A percentile compares a stretch with the other conserved stretches of the same genome.
Evolutionary conservation across 306 rosid species (phyloP).

Genomic region (Prunus dulcis): DNA sequence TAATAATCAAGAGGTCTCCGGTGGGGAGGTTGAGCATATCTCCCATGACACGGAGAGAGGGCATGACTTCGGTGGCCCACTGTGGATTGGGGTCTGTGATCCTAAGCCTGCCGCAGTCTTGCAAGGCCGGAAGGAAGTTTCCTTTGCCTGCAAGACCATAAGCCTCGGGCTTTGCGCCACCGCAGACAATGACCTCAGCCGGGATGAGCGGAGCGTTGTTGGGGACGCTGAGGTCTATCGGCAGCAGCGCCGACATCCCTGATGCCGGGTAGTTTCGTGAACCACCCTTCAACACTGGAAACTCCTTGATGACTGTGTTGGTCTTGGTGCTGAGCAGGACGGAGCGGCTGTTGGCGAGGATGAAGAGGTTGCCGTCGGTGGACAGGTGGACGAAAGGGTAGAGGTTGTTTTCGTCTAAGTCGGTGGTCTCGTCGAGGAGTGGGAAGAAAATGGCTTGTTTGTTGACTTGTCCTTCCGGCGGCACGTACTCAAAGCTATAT

Average conservation of each 20-base stretch:
- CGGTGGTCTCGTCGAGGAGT: conserved; percentile 66
- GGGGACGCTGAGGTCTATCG: conserved; percentile 36
- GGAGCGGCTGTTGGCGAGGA: conserved; percentile 81
- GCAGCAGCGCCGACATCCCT: conserved; percentile 71
- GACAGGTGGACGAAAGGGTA: conserved; percentile 72
- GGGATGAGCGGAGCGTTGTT: conserved; percentile 1
- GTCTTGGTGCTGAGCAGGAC: conserved; percentile 48
- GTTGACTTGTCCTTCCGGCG: conserved; percentile 35
- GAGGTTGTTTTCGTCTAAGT: conserved; percentile 83
- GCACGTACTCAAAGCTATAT: conserved; percentile 61
- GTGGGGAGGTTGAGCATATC: conserved; percentile 63
- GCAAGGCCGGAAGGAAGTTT: conserved; percentile 39
- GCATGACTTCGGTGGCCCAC: conserved; percentile 69
- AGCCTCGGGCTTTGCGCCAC: conserved; percentile 56
- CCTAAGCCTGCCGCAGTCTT: conserved; percentile 53
- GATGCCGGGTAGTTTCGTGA: conserved; percentile 89
- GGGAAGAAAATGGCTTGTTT: conserved; percentile 23
- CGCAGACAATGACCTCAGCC: conserved; percentile 70
- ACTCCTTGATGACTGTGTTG: conserved; percentile 43
- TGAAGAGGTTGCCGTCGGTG: conserved; percentile 66
- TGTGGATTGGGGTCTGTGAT: conserved; percentile 41
- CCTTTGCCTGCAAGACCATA: conserved; percentile 32
- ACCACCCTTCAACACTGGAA: conserved; percentile 53
- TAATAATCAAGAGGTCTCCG: conserved; percentile 64
- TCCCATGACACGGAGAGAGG: conserved; percentile 71